These are phyloP conservation scores for Talaromyces trachyspermus DNA, from an alignment of 495 filamentous ascomycete species.

Conservation along the genomic window DNA sequence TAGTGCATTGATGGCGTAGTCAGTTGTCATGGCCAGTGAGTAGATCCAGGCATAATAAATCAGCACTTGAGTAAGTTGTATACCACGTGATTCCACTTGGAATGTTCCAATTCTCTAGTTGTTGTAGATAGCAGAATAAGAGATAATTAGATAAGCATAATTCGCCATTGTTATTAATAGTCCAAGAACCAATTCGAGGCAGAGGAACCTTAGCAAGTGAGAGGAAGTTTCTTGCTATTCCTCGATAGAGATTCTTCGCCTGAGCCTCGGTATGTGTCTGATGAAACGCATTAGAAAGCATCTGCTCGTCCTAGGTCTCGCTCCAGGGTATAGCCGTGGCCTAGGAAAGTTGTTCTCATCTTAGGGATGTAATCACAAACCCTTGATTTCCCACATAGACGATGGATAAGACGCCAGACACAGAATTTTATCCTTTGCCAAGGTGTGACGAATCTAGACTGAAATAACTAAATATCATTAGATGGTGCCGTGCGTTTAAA, in stretches of 20 bases:
- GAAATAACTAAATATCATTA: background rate
- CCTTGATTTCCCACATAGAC: conserved; percentile 9
- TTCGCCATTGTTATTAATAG: background rate
- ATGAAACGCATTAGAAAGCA: conserved; percentile 23
- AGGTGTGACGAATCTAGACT: background rate
- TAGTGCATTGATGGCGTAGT: background rate
- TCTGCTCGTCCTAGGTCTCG: conserved; percentile 13
- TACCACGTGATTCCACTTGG: background rate
- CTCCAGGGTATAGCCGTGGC: conserved; percentile 14
- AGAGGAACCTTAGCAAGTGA: background rate
- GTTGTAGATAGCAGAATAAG: background rate
- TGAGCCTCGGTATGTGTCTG: conserved; percentile 12
- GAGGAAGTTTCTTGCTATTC: conserved; percentile 12
- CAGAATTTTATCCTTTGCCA: background rate
- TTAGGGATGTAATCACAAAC: conserved; percentile 10
- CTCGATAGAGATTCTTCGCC: conserved; percentile 21
- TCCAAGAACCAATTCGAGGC: background rate
- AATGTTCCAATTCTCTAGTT: background rate
- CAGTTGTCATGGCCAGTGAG: background rate
- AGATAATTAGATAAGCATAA: background rate
- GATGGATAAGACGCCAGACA: conserved; percentile 7
- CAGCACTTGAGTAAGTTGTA: background rate
- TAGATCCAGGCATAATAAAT: background rate
- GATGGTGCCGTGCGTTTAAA: too few species aligned
- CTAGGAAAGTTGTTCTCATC: conserved; percentile 3